A percentile compares a stretch with the other conserved stretches of the same genome.
Evolutionary conservation across 805 yeast genomes (phyloP).

Genomic region (Pichia californica): DNA sequence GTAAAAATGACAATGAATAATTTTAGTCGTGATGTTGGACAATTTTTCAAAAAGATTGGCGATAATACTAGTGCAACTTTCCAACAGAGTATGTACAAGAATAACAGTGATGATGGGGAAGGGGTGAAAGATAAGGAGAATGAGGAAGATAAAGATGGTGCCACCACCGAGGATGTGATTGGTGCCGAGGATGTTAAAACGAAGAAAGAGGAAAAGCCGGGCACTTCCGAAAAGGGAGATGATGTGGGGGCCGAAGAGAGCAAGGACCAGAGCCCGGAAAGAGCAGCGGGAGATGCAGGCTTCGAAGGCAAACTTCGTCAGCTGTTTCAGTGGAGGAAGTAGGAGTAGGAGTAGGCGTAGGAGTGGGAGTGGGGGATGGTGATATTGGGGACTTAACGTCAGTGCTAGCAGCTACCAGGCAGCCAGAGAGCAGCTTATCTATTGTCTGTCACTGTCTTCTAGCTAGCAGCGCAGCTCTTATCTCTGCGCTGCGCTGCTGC

Average conservation of each 20-base stretch:
- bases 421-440: background rate
- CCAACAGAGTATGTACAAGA: background rate
- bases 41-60: slow-evolving; percentile 3
- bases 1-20: background rate
- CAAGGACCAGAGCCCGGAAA: background rate
- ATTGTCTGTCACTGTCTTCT: background rate
- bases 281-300: background rate
- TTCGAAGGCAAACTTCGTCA: background rate
- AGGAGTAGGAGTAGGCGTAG: background rate
- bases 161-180: too few species aligned
- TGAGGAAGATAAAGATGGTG: too few species aligned
- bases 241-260: background rate
- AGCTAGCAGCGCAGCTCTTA: background rate
- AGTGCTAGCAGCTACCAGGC: too few species aligned
- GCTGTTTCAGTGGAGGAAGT: slow-evolving; percentile 1
- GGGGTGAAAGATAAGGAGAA: too few species aligned
- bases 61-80: background rate
- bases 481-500: background rate
- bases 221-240: background rate
- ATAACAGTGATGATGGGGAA: too few species aligned
- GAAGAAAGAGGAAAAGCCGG: too few species aligned
- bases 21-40: slow-evolving; percentile 8
- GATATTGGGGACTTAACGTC: background rate
- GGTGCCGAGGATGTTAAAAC: background rate
- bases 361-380: background rate